Percentiles rank a stretch among this genome's conserved stretches.
Conservation (phyloP, 306 rosid genomes). For the Gillenia trifoliata region DNA sequence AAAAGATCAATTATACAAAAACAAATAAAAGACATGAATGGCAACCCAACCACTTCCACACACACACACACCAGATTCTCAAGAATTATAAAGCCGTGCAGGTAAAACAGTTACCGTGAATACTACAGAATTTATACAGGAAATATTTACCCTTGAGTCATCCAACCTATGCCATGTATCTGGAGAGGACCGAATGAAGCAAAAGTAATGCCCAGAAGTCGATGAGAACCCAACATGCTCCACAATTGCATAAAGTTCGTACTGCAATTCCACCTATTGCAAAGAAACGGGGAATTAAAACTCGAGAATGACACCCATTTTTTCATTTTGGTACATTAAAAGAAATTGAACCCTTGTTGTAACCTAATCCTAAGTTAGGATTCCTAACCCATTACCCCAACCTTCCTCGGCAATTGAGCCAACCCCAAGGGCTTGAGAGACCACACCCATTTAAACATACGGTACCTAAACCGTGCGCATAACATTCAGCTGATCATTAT, state of each 20-base stretch:
- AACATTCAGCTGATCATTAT: neutral
- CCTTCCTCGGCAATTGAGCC: neutral
- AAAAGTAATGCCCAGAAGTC: constrained; percentile 77
- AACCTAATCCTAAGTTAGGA: neutral
- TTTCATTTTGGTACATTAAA: neutral
- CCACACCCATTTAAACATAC: neutral
- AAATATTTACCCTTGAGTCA: constrained; percentile 60
- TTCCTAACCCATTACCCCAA: neutral
- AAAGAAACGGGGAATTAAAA: constrained; percentile 5
- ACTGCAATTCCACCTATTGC: constrained; percentile 53
- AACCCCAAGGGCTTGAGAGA: constrained; percentile 6
- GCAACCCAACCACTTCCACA: neutral
- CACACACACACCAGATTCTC: neutral
- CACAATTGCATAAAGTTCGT: constrained; percentile 78
- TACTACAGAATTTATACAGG: neutral
- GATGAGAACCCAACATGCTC: constrained; percentile 69
- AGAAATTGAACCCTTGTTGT: neutral
- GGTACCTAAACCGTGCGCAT: neutral
- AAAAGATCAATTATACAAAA: neutral
- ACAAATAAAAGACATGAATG: neutral
- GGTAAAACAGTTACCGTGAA: neutral
- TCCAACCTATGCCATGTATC: constrained; percentile 76
- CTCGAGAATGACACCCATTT: constrained; percentile 4
- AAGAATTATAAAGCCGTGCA: neutral
- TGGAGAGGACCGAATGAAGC: constrained; percentile 73